These are phyloP conservation scores for Trichoderma reesei DNA, from an alignment of 495 filamentous ascomycete species.

Conservation along the genomic window DNA sequence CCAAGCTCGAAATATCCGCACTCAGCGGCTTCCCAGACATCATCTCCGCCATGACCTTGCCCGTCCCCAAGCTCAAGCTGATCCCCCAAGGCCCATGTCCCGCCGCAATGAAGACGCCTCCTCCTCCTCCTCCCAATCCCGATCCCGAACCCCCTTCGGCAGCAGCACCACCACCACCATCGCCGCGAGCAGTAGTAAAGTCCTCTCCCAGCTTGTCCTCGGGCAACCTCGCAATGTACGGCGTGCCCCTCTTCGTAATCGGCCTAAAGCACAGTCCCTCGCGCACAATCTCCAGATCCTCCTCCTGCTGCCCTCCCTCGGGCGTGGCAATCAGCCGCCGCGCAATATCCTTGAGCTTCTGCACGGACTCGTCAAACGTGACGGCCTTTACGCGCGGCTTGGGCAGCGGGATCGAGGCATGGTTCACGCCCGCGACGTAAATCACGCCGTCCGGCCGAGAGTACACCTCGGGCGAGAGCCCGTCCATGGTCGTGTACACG, in stretches of 20 bases:
- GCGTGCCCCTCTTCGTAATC: slow-evolving; percentile 49
- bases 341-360: slow-evolving; percentile 43
- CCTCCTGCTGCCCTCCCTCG: too few species aligned
- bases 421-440: slow-evolving; percentile 68
- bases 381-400: slow-evolving; percentile 37
- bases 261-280: slow-evolving; percentile 67
- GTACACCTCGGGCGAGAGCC: slow-evolving; percentile 67
- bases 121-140: slow-evolving; percentile 34
- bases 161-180: too few species aligned
- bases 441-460: slow-evolving; percentile 54
- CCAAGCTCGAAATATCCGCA: slow-evolving; percentile 41
- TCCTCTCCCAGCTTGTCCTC: slow-evolving; percentile 43
- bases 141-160: too few species aligned
- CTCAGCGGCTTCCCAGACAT: slow-evolving; percentile 39
- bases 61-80: slow-evolving; percentile 51
- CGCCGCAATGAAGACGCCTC: slow-evolving; percentile 60
- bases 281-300: slow-evolving; percentile 53
- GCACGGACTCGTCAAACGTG: slow-evolving; percentile 36
- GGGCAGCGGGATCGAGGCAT: slow-evolving; percentile 46
- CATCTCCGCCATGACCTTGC: slow-evolving; percentile 55
- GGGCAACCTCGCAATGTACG: slow-evolving; percentile 48
- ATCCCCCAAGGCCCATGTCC: slow-evolving; percentile 74
- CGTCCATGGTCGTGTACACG: slow-evolving; percentile 53
- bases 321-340: slow-evolving; percentile 41
- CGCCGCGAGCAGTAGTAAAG: slow-evolving; percentile 30